These are phyloP conservation scores for Sedum album DNA, from an alignment of 164 flowering plant genomes.

Conservation along the genomic window DNA sequence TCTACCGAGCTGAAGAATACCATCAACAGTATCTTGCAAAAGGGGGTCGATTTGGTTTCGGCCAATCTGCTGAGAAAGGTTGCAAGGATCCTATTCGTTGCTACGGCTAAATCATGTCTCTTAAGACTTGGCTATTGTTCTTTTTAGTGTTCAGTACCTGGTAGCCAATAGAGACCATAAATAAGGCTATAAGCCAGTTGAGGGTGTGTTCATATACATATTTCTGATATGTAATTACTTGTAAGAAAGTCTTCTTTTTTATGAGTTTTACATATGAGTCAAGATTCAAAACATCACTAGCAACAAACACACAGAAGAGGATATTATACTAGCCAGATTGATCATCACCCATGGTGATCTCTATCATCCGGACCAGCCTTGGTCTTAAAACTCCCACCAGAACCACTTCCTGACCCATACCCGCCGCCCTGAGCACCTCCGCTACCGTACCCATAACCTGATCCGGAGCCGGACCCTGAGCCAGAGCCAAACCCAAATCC, in stretches of 20 bases:
- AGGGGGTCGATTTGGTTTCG: conserved; percentile 75
- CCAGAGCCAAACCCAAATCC: conserved; percentile 66
- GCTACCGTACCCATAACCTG: conserved; percentile 35
- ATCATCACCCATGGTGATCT: conserved; percentile 2
- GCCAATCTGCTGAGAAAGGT: conserved; percentile 68
- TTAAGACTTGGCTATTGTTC: not conserved
- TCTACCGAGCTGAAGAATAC: conserved; percentile 85
- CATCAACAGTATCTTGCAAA: conserved; percentile 89
- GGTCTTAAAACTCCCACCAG: conserved; percentile 10
- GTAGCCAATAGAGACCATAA: not conserved
- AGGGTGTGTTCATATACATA: not conserved
- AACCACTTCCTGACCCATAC: conserved; percentile 32
- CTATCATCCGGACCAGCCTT: not conserved
- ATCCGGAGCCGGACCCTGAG: conserved; percentile 52
- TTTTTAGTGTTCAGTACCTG: not conserved
- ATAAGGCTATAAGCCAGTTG: conserved; percentile 1
- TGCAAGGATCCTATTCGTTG: conserved; percentile 82
- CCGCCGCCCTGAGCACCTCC: conserved; percentile 20
- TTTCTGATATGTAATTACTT: not conserved
- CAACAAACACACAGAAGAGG: not conserved
- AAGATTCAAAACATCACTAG: not conserved
- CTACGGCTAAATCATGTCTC: conserved; percentile 33
- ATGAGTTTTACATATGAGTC: not conserved
- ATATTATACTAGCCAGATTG: too few species aligned
- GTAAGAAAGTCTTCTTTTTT: not conserved